Evolutionary conservation across 805 yeast genomes (phyloP).

Genomic region (Starmerella kuoi): DNA sequence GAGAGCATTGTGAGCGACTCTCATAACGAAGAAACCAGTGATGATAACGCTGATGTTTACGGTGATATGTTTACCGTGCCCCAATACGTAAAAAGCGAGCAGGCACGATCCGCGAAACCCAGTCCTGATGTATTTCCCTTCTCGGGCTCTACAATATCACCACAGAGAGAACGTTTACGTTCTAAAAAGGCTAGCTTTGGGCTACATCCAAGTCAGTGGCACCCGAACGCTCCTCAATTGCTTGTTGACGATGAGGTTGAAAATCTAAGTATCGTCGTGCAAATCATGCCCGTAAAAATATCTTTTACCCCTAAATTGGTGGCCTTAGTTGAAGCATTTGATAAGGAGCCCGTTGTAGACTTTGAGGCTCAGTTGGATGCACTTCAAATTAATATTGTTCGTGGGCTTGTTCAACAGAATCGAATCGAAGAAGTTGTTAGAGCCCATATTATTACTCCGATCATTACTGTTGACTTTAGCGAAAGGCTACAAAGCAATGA

Average conservation of each 20-base stretch:
- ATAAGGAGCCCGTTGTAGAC: conserved; percentile 30
- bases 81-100: not conserved
- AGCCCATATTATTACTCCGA: conserved; percentile 35
- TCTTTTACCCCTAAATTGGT: conserved; percentile 38
- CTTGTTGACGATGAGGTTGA: conserved; percentile 31
- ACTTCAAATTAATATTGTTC: conserved; percentile 49
- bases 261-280: conserved; percentile 42
- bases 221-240: conserved; percentile 25
- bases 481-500: conserved; percentile 17
- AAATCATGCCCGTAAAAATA: conserved; percentile 41
- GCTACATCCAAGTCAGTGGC: conserved; percentile 15
- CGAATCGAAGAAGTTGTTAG: conserved; percentile 2
- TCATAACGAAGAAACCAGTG: not conserved
- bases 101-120: not conserved
- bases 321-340: conserved; percentile 31
- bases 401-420: conserved; percentile 29
- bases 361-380: conserved; percentile 47
- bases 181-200: conserved; percentile 2
- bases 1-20: conserved; percentile 4
- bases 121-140: conserved; percentile 12
- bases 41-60: not conserved
- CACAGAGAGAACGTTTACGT: conserved; percentile 6
- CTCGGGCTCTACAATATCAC: conserved; percentile 2
- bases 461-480: conserved; percentile 33
- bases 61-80: not conserved